Conservation (phyloP, 2,329 filamentous ascomycete species). For the Aspergillus unguis region DNA sequence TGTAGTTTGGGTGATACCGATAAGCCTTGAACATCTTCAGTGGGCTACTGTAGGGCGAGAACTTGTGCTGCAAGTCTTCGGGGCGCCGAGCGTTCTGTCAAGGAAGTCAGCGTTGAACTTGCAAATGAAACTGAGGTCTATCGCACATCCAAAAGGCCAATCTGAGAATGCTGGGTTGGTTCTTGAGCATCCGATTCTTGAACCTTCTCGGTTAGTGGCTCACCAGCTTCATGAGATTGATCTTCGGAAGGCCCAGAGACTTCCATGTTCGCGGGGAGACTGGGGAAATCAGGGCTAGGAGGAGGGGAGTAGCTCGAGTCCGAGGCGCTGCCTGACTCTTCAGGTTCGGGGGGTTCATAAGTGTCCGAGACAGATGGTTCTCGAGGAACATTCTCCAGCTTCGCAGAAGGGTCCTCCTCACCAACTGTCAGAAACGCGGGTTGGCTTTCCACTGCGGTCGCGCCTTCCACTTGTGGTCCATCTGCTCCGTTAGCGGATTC, state of each 20-base stretch:
- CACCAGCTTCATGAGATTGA: constrained; percentile 21
- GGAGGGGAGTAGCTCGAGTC: constrained; percentile 38
- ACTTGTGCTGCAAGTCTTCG: constrained; percentile 26
- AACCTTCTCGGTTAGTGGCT: constrained; percentile 31
- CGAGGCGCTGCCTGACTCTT: constrained; percentile 24
- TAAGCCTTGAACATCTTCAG: constrained; percentile 80
- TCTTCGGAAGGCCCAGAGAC: constrained; percentile 21
- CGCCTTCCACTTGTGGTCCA: background rate
- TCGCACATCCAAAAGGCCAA: constrained; percentile 35
- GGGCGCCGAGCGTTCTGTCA: constrained; percentile 25
- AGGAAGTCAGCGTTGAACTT: constrained; percentile 26
- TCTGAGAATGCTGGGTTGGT: constrained; percentile 21
- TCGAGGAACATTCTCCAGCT: constrained; percentile 17
- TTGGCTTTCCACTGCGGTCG: constrained; percentile 6
- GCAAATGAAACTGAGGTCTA: constrained; percentile 17
- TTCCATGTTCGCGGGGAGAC: constrained; percentile 26
- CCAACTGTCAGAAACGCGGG: constrained; percentile 2
- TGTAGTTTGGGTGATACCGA: constrained; percentile 80
- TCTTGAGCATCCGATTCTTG: constrained; percentile 27
- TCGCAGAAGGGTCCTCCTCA: constrained; percentile 14
- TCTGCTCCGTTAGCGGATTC: background rate
- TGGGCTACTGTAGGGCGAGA: constrained; percentile 76
- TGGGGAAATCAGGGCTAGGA: constrained; percentile 42
- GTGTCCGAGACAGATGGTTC: constrained; percentile 47
- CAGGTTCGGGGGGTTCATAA: constrained; percentile 55